Conservation (phyloP, 208 protist species). For the Trypanosoma mega region DNA sequence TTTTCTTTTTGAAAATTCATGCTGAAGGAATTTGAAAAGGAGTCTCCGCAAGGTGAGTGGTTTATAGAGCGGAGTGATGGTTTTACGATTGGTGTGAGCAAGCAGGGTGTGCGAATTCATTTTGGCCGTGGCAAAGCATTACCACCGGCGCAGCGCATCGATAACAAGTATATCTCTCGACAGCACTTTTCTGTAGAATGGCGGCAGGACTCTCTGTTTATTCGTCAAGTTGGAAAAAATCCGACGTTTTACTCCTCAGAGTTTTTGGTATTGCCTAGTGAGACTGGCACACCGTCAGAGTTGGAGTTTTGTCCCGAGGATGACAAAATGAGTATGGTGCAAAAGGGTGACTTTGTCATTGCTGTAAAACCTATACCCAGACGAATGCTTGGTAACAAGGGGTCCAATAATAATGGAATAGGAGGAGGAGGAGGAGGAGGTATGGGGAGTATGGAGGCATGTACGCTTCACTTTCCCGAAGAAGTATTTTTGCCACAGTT, state of each 20-base stretch:
- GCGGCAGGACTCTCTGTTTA: slow-evolving; percentile 34
- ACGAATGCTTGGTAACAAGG: too few species aligned
- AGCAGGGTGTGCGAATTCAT: slow-evolving; percentile 31
- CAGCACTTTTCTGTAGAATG: slow-evolving; percentile 56
- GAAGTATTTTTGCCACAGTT: slow-evolving; percentile 47
- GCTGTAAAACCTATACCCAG: slow-evolving; percentile 23
- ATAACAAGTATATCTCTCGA: slow-evolving; percentile 59
- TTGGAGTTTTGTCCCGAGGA: slow-evolving; percentile 11
- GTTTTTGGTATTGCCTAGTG: slow-evolving; percentile 27
- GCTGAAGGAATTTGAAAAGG: slow-evolving; percentile 1
- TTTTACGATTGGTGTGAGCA: slow-evolving; percentile 37
- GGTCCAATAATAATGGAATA: too few species aligned
- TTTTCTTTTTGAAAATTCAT: neutral
- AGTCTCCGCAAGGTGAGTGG: slow-evolving; percentile 35
- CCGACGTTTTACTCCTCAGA: slow-evolving; percentile 50
- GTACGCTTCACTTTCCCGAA: slow-evolving; percentile 56
- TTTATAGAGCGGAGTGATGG: slow-evolving; percentile 65
- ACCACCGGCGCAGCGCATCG: slow-evolving; percentile 44
- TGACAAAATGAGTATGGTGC: neutral
- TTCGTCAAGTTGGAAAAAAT: slow-evolving; percentile 58
- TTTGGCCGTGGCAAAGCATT: slow-evolving; percentile 51
- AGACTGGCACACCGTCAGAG: neutral
- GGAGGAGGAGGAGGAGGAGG: too few species aligned
- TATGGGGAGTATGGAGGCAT: slow-evolving; percentile 14
- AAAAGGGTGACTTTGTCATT: neutral